Percentiles rank a stretch among this genome's conserved stretches.
Evolutionary conservation across 75 land plant species (phyloP).

Genomic region (Isoetes taiwanensis): DNA sequence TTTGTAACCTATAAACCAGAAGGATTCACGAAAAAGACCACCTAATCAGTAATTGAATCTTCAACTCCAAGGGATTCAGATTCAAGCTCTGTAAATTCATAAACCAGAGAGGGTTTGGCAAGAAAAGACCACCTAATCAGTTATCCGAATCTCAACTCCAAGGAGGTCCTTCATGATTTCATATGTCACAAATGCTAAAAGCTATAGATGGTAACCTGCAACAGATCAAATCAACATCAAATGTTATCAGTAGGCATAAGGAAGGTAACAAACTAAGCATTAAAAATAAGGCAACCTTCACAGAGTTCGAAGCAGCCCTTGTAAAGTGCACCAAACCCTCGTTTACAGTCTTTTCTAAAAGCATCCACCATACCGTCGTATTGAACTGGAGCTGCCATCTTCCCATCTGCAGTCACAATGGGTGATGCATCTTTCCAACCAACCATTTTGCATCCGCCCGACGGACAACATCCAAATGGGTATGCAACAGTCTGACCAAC

Average conservation of each 20-base stretch:
- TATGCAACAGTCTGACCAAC: conserved; percentile 95
- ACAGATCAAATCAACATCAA: too few species aligned
- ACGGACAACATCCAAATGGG: conserved; percentile 86
- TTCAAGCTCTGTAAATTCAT: too few species aligned
- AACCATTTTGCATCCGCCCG: conserved; percentile 93
- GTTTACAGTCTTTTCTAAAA: conserved; percentile 64
- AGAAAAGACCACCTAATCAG: too few species aligned
- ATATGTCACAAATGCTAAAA: conserved; percentile 87
- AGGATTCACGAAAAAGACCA: too few species aligned
- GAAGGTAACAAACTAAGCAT: background rate
- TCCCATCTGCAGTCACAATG: conserved; percentile 62
- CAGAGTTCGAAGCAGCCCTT: conserved; percentile 91
- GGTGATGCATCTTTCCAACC: conserved; percentile 85
- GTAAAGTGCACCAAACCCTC: conserved; percentile 81
- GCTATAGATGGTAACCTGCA: conserved; percentile 95
- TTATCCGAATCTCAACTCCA: conserved; percentile 68
- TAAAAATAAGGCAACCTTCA: conserved; percentile 43
- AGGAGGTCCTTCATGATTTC: conserved; percentile 72
- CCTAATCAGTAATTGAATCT: too few species aligned
- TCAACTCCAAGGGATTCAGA: too few species aligned
- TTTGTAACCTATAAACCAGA: too few species aligned
- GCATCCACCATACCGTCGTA: conserved; percentile 84
- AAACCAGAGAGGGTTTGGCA: too few species aligned
- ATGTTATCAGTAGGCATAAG: background rate
- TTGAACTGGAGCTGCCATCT: conserved; percentile 33